A percentile compares a stretch with the other conserved stretches of the same genome.
Conservation (phyloP, 2,329 filamentous ascomycete genomes). For the Beauveria sp. region DNA sequence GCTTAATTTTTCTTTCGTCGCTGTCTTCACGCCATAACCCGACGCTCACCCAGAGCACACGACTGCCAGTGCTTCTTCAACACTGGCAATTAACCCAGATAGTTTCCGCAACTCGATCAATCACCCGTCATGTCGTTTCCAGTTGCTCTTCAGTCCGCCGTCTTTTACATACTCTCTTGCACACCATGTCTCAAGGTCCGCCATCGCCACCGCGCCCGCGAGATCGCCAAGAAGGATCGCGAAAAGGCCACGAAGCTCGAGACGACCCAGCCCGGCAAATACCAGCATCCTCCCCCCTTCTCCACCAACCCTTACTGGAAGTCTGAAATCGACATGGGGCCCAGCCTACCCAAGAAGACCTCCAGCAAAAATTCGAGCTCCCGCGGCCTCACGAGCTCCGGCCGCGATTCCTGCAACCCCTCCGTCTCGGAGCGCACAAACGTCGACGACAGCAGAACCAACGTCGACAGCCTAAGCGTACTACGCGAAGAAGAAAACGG, state of each 20-base stretch:
- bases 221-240: slow-evolving; percentile 61
- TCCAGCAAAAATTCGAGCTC: slow-evolving; percentile 51
- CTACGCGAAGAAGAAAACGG: slow-evolving; percentile 39
- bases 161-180: slow-evolving; percentile 73
- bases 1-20: not conserved
- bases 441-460: slow-evolving; percentile 28
- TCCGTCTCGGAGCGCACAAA: slow-evolving; percentile 33
- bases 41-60: not conserved
- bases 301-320: slow-evolving; percentile 84
- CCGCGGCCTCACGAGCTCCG: slow-evolving; percentile 51
- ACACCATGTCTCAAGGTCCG: slow-evolving; percentile 68
- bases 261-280: slow-evolving; percentile 63
- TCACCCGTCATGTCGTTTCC: slow-evolving; percentile 37
- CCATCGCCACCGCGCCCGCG: slow-evolving; percentile 62
- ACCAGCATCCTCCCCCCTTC: slow-evolving; percentile 74
- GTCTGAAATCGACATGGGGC: slow-evolving; percentile 79
- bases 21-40: not conserved
- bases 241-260: slow-evolving; percentile 52
- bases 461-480: slow-evolving; percentile 34
- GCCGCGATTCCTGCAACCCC: slow-evolving; percentile 44
- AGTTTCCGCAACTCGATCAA: not conserved
- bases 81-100: not conserved
- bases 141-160: slow-evolving; percentile 62
- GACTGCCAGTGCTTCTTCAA: not conserved
- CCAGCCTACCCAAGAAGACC: slow-evolving; percentile 59